Percentiles rank a stretch among this genome's conserved stretches.
Evolutionary conservation across 768 basidiomycete species (phyloP).

Genomic region (Tylopilus sp.): DNA sequence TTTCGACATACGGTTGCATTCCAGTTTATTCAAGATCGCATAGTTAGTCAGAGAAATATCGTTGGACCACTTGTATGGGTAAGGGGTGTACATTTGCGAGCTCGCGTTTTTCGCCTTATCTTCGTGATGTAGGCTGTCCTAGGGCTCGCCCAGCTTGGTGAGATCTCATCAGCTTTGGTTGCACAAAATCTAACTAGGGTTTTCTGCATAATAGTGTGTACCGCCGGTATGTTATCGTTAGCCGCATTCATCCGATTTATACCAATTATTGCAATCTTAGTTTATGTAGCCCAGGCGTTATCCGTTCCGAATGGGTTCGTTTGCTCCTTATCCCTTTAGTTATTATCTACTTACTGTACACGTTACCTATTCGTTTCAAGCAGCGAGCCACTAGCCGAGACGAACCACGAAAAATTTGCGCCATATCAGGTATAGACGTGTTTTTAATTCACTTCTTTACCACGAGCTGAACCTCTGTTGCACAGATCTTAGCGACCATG

Average conservation of each 20-base stretch:
- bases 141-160: constrained; percentile 5
- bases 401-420: too few species aligned
- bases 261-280: too few species aligned
- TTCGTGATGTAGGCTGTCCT: background rate
- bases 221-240: background rate
- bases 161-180: background rate
- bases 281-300: too few species aligned
- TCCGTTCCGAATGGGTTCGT: too few species aligned
- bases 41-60: constrained; percentile 7
- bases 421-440: too few species aligned
- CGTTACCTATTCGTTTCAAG: background rate
- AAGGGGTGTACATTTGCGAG: background rate
- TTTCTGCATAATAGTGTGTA: background rate
- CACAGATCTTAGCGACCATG: background rate
- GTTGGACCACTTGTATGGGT: background rate
- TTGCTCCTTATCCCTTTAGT: too few species aligned
- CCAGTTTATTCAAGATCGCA: background rate
- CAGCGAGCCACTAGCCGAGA: background rate
- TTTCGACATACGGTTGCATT: background rate
- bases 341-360: too few species aligned
- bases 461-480: background rate
- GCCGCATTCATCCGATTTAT: background rate
- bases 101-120: too few species aligned
- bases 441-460: too few species aligned
- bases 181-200: background rate